Evolutionary conservation across 495 filamentous ascomycete genomes (phyloP).

Genomic region (Aspergillus mulundensis): DNA sequence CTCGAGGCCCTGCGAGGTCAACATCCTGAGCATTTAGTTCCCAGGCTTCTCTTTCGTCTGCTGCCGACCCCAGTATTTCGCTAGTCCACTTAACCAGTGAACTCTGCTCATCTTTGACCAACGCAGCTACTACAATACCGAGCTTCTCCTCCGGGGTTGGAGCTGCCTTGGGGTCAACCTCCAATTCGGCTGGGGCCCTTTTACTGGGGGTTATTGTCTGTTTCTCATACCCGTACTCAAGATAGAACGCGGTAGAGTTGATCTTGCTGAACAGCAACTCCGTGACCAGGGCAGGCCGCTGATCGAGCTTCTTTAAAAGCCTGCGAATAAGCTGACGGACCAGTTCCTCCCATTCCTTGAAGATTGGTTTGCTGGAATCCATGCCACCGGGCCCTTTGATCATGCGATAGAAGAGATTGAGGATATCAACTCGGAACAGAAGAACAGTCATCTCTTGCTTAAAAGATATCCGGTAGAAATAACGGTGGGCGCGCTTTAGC

Average conservation of each 20-base stretch:
- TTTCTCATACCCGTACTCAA: constrained; percentile 87
- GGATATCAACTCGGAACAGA: constrained; percentile 85
- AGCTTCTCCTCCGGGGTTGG: constrained; percentile 65
- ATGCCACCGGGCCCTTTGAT: constrained; percentile 85
- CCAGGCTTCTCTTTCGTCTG: constrained; percentile 74
- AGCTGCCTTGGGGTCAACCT: constrained; percentile 62
- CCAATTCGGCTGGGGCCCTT: constrained; percentile 68
- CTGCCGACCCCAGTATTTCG: constrained; percentile 59
- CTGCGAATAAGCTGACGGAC: constrained; percentile 74
- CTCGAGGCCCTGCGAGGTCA: constrained; percentile 36
- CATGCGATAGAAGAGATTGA: constrained; percentile 83
- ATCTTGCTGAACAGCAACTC: constrained; percentile 96
- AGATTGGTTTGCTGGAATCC: constrained; percentile 57
- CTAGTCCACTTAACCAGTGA: constrained; percentile 82
- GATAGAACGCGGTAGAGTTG: constrained; percentile 71
- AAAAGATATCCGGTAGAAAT: constrained; percentile 92
- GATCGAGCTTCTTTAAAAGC: constrained; percentile 72
- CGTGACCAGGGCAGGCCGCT: constrained; percentile 75
- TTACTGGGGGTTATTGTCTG: constrained; percentile 56
- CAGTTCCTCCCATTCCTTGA: constrained; percentile 89
- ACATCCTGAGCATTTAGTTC: constrained; percentile 60
- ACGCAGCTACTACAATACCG: constrained; percentile 68
- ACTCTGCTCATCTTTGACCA: constrained; percentile 70
- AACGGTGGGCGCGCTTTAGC: constrained; percentile 89
- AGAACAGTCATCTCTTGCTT: constrained; percentile 87